Evolutionary conservation across 2,329 filamentous ascomycete species (phyloP), one percentile per base, ranked within the genome.

Genomic region (Verticillium longisporum): DNA sequence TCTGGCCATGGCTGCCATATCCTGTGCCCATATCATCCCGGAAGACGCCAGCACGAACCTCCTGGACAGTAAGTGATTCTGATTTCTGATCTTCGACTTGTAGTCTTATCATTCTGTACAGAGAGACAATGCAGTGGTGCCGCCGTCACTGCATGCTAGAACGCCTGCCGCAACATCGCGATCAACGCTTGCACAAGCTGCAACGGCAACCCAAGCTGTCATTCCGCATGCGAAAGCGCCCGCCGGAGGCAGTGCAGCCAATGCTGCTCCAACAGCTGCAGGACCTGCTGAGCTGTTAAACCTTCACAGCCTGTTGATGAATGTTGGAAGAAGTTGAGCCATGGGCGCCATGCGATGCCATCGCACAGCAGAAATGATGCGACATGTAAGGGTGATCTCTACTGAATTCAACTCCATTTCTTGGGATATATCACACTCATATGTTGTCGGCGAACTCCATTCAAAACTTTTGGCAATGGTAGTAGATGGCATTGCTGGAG

Each of bases 231-330:
- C 26, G 56, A 58, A 21, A 50, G 31, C 15, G 56, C 56, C 15
- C 37, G 38, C 15, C 56, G 37, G 3, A 41, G 36, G 21, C 37
- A 41, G 14, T 58, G 56, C 56, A 41, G 14, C 13, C 33, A 13
- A 15, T 58, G 56, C 56, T 58, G 56, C 38, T 15, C 18, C 21
- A 41, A 38, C n/a, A 45, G 56, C 37, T 58, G 56, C 56, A 50
- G 21, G 14, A 58, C 56, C 26, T 58, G 56, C 56, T 50, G 38
- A 57, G 54, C 54, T 56, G n/a, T n/a, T n/a, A n/a, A n/a, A n/a
- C n/a, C n/a, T 33, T 26, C 26, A 26, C 26, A 26, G 26, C 26
- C 26, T 26, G 26, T 26, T 26, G 26, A 26, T 26, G 26, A 26
- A 26, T 26, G 26, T 4, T 26, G 26, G 4, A 26, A 26, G 26